Conservation (phyloP, 768 basidiomycete species). For the Tricholoma sp. region DNA sequence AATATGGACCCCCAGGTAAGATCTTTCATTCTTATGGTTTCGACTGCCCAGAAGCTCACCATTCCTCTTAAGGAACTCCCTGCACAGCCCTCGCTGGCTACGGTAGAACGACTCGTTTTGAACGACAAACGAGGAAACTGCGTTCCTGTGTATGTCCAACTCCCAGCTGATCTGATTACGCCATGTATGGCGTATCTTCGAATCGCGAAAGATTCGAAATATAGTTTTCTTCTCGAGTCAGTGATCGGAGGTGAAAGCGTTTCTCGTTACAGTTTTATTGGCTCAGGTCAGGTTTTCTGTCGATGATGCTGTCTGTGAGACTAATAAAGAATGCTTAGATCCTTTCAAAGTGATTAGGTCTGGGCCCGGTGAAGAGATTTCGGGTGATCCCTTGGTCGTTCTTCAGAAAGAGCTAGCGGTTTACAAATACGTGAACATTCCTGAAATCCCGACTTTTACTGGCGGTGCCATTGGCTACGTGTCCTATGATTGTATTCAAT, state of each 20-base stretch:
- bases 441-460: conserved; percentile 90
- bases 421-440: conserved; percentile 88
- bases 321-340: conserved; percentile 43
- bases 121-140: conserved; percentile 86
- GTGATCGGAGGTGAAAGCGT: conserved; percentile 87
- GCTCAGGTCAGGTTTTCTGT: conserved; percentile 62
- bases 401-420: conserved; percentile 83
- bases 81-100: conserved; percentile 66
- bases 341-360: conserved; percentile 90
- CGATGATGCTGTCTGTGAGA: background rate
- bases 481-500: conserved; percentile 91
- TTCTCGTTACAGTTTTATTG: conserved; percentile 94
- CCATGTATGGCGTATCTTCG: conserved; percentile 96
- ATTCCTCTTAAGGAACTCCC: conserved; percentile 48
- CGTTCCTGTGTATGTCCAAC: conserved; percentile 86
- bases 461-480: conserved; percentile 98
- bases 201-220: conserved; percentile 85
- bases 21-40: background rate
- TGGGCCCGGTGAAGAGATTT: conserved; percentile 75
- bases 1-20: conserved; percentile 48
- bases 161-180: conserved; percentile 94
- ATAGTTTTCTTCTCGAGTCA: conserved; percentile 94
- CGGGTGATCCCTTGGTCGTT: conserved; percentile 81
- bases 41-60: background rate
- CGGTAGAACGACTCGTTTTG: conserved; percentile 71